Evolutionary conservation across 2,329 filamentous ascomycete genomes (phyloP).

Genomic region (Aspergillus neoniger): DNA sequence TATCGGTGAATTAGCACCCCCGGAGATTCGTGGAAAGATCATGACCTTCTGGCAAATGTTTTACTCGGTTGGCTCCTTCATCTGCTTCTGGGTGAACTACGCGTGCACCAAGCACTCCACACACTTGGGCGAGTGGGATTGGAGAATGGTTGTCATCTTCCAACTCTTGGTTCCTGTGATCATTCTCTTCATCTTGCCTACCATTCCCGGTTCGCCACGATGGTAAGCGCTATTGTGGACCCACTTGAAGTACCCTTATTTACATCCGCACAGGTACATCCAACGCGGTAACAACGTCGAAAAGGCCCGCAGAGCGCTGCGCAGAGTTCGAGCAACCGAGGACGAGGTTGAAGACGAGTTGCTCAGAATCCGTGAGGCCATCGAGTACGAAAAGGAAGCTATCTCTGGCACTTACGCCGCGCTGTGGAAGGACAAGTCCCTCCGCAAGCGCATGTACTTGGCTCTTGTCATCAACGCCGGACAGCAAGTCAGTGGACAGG

Average conservation of each 20-base stretch:
- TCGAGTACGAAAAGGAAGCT: slow-evolving; percentile 72
- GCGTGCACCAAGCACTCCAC: slow-evolving; percentile 59
- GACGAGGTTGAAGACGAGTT: slow-evolving; percentile 69
- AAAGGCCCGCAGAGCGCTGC: slow-evolving; percentile 59
- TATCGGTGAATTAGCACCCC: slow-evolving; percentile 67
- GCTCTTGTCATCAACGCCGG: slow-evolving; percentile 69
- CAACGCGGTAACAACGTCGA: slow-evolving; percentile 62
- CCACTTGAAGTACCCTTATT: background rate
- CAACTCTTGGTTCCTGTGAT: slow-evolving; percentile 67
- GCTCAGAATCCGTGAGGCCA: slow-evolving; percentile 64
- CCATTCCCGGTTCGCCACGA: slow-evolving; percentile 68
- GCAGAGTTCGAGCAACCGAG: slow-evolving; percentile 63
- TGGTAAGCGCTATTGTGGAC: slow-evolving; percentile 47
- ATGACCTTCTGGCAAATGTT: slow-evolving; percentile 72
- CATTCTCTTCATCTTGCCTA: slow-evolving; percentile 64
- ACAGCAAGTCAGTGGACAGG: slow-evolving; percentile 72
- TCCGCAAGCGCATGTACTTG: slow-evolving; percentile 66
- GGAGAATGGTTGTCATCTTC: slow-evolving; percentile 72
- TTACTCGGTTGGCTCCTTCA: slow-evolving; percentile 66
- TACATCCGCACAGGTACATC: slow-evolving; percentile 43
- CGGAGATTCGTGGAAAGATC: slow-evolving; percentile 65
- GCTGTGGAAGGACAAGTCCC: slow-evolving; percentile 68
- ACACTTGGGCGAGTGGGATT: slow-evolving; percentile 69
- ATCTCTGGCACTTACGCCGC: slow-evolving; percentile 64
- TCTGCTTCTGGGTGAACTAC: slow-evolving; percentile 68